These are phyloP conservation scores for Boeremia exigua DNA, from an alignment of 2,329 filamentous ascomycete species.

Conservation along the genomic window DNA sequence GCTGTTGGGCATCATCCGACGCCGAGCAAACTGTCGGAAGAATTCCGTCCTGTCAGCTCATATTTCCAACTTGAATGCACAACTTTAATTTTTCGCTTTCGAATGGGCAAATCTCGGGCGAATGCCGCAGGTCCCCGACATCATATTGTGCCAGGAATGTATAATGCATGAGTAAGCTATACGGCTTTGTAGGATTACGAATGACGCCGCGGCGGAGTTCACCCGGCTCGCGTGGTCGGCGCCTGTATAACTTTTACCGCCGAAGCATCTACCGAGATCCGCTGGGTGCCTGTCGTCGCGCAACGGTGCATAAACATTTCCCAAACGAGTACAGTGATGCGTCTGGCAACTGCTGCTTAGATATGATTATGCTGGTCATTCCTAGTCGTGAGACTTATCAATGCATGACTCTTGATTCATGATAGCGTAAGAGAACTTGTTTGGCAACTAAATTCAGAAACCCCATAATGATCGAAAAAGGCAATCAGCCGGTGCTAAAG, in stretches of 20 bases:
- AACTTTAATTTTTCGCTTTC: background rate
- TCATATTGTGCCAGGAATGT: background rate
- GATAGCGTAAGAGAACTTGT: background rate
- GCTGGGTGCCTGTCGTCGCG: background rate
- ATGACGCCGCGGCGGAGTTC: conserved; percentile 3
- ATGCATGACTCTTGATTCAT: background rate
- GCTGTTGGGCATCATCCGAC: background rate
- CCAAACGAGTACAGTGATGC: too few species aligned
- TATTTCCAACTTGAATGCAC: background rate
- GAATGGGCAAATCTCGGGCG: conserved; percentile 3
- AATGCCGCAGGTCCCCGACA: background rate
- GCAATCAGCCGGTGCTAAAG: conserved; percentile 4
- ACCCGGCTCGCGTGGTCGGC: conserved; percentile 1
- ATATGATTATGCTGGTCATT: too few species aligned
- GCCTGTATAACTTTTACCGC: background rate
- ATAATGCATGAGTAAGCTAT: conserved; percentile 5
- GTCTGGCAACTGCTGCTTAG: too few species aligned
- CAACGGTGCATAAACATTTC: too few species aligned
- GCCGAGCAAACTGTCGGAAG: conserved; percentile 1
- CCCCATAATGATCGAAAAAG: background rate
- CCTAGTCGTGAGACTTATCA: too few species aligned
- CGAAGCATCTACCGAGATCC: background rate
- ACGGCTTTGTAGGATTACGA: conserved; percentile 1
- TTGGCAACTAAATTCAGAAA: background rate
- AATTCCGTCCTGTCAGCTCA: conserved; percentile 5